Conservation (phyloP, 495 filamentous ascomycete genomes). For the Penicillium canescens region DNA sequence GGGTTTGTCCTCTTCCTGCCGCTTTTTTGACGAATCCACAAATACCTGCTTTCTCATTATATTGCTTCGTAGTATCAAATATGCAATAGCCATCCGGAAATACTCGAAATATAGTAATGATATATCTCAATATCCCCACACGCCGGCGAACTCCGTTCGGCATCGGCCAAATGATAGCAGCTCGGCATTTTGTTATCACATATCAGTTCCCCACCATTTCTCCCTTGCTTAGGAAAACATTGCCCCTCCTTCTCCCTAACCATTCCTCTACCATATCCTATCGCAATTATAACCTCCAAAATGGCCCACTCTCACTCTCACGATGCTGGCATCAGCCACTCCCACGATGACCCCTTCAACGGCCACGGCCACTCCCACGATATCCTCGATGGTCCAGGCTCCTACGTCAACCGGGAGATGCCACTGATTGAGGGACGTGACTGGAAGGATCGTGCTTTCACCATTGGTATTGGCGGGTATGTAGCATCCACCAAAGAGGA, state of each 20-base stretch:
- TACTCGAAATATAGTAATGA: neutral
- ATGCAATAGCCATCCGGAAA: neutral
- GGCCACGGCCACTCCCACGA: constrained; percentile 96
- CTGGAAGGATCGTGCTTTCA: constrained; percentile 92
- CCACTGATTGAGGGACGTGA: constrained; percentile 83
- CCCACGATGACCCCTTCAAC: constrained; percentile 63
- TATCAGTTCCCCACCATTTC: constrained; percentile 19
- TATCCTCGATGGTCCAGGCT: constrained; percentile 92
- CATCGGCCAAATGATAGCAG: constrained; percentile 14
- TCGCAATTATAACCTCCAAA: neutral
- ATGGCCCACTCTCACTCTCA: constrained; percentile 61
- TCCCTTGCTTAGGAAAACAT: constrained; percentile 10
- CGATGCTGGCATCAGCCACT: constrained; percentile 51
- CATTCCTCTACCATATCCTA: neutral
- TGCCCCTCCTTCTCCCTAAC: constrained; percentile 20
- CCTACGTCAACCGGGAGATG: constrained; percentile 88
- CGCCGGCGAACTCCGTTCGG: constrained; percentile 23
- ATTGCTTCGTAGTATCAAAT: constrained; percentile 2
- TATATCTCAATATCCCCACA: neutral
- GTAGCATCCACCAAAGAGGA: constrained; percentile 21
- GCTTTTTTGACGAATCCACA: constrained; percentile 32
- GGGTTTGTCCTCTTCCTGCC: constrained; percentile 22
- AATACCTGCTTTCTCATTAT: constrained; percentile 12
- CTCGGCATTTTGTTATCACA: constrained; percentile 27
- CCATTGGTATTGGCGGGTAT: constrained; percentile 94